phyloP scores from a whole-genome alignment of 2,329 filamentous ascomycete genomes.

The Hymenoscyphus linearis region DNA sequence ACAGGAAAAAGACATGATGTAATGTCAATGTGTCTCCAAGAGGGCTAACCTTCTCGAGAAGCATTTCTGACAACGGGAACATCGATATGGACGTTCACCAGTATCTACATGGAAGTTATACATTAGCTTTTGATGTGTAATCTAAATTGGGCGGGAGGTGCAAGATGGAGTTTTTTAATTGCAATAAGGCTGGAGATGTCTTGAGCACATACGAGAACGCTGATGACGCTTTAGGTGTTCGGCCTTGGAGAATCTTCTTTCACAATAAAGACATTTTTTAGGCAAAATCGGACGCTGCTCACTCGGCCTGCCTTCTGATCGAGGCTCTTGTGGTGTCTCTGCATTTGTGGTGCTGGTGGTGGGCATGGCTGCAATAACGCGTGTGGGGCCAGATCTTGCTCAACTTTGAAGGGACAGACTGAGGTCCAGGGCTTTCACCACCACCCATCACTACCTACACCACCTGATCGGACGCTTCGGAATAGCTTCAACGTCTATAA shows the following conservation, averaged over 20 bases:
- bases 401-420: neutral
- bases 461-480: neutral
- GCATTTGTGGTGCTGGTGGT: neutral
- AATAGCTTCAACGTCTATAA: neutral
- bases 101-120: conserved; percentile 38
- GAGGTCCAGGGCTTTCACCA: neutral
- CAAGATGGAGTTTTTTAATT: neutral
- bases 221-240: conserved; percentile 52
- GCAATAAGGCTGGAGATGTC: neutral
- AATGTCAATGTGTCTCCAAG: conserved; percentile 33
- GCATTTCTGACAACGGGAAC: conserved; percentile 47
- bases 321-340: conserved; percentile 10
- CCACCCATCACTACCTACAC: neutral
- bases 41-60: conserved; percentile 46
- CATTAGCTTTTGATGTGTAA: conserved; percentile 1
- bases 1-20: conserved; percentile 17
- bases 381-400: conserved; percentile 7
- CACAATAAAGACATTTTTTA: conserved; percentile 43
- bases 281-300: conserved; percentile 28
- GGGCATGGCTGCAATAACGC: conserved; percentile 7
- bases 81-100: conserved; percentile 49
- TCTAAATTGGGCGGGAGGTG: neutral
- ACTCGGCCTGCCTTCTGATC: conserved; percentile 9
- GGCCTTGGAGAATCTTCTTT: conserved; percentile 50
- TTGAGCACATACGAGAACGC: conserved; percentile 44